Base-by-base conservation (phyloP, 768 basidiomycete genomes). In the Boletus barrowsii region DNA sequence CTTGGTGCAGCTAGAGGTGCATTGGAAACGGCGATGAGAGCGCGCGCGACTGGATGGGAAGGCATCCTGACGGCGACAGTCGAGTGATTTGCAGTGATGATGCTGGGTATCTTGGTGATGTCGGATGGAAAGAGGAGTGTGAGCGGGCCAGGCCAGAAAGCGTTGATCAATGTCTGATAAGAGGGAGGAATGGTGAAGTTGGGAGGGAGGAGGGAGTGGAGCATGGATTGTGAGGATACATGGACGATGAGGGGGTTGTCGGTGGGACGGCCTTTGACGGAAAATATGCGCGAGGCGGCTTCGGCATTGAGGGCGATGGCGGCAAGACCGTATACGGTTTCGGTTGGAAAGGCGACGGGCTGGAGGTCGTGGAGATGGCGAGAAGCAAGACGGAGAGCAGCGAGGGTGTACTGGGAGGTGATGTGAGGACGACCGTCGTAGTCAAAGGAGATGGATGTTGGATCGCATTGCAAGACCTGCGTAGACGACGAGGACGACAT, bases 191-290 rank as follows among this genome's bases (percentile, higher is more conserved):
- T 71, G 14, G 60, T 63, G 66, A 88, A 93, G 47, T 70, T 69
- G 13, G 79, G 68, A 0, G 93, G 93, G 10, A 97, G 79, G 54
- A 97, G 77, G 6, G 82, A 73, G 13, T 72, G 70, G 15, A 99
- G 83, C 97, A 98, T 98, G 37, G 76, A 62, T 20, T 79, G 72
- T 0, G 92, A 94, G 9, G 93, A 93, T 55, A 99, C 84, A 72
- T 99, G 97, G 24, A 98, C 90, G 77, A 99, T 99, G 50, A 99
- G 80, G 2, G 97, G 97, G 71, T 99, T 99, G 71, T 99, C 97
- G 5, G 88, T 75, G 8, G 97, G 97, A 49, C 97, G 81, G 37
- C 93, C 91, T 66, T 99, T 99, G 47, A 88, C 88, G 17, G 80
- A 70, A 71, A 93, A 99, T 62, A 99, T 94, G 62, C 79, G 79